Evolutionary conservation across 75 land plant genomes (phyloP).

Genomic region (Isoetes taiwanensis): DNA sequence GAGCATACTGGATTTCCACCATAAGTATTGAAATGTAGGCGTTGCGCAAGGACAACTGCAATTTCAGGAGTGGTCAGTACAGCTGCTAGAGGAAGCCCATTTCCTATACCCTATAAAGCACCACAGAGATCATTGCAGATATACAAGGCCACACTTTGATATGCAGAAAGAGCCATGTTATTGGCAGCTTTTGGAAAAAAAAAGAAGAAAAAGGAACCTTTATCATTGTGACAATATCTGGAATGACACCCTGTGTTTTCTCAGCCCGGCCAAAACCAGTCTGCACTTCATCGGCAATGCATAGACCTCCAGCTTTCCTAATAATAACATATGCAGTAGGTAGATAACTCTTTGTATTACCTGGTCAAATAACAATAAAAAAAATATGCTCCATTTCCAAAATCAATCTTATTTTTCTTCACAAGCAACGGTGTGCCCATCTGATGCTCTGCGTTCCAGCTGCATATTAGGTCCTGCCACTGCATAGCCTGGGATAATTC

Average conservation of each 20-base stretch:
- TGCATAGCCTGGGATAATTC: too few species aligned
- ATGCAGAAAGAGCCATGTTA: background rate
- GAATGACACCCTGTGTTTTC: conserved; percentile 76
- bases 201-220: conserved; percentile 32
- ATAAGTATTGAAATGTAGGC: conserved; percentile 74
- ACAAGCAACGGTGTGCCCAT: too few species aligned
- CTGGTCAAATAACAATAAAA: too few species aligned
- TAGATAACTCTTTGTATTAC: too few species aligned
- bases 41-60: conserved; percentile 46
- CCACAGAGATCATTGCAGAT: background rate
- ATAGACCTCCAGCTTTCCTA: conserved; percentile 72
- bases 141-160: background rate
- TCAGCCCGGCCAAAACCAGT: conserved; percentile 88
- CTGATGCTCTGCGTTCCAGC: too few species aligned
- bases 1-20: conserved; percentile 93
- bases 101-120: conserved; percentile 66
- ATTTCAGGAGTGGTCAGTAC: conserved; percentile 89
- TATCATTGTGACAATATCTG: conserved; percentile 90
- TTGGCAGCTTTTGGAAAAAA: background rate
- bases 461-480: too few species aligned
- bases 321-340: conserved; percentile 64
- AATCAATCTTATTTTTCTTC: too few species aligned
- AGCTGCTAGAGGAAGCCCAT: conserved; percentile 80
- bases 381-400: too few species aligned
- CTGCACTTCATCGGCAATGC: conserved; percentile 93